phyloP scores from a whole-genome alignment of 805 yeast species.

The Pichia scutulata region DNA sequence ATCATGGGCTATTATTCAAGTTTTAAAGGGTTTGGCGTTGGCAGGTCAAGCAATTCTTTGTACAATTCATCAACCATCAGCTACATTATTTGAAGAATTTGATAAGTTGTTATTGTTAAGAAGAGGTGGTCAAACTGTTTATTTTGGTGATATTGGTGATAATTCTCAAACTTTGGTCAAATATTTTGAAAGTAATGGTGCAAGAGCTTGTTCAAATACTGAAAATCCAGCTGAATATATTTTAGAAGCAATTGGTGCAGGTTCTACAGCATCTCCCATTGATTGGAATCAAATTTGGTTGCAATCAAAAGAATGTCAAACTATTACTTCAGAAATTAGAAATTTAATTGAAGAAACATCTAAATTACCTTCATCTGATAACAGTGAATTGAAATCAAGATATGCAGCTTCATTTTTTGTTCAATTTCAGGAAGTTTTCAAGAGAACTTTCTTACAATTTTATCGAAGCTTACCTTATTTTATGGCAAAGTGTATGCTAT shows the following conservation, averaged over 20 bases:
- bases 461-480: constrained; percentile 45
- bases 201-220: constrained; percentile 49
- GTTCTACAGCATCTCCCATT: constrained; percentile 58
- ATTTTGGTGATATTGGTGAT: constrained; percentile 47
- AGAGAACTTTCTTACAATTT: constrained; percentile 34
- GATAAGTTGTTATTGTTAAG: constrained; percentile 38
- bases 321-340: constrained; percentile 25
- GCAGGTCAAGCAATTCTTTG: constrained; percentile 54
- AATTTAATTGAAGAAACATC: constrained; percentile 18
- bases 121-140: constrained; percentile 47
- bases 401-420: constrained; percentile 42
- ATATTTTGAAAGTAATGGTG: constrained; percentile 51
- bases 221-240: constrained; percentile 78
- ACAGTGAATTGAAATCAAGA: constrained; percentile 13
- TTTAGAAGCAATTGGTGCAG: constrained; percentile 70
- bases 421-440: constrained; percentile 29
- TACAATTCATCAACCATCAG: constrained; percentile 49
- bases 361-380: constrained; percentile 6
- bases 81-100: constrained; percentile 34
- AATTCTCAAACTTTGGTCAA: constrained; percentile 35
- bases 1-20: constrained; percentile 50
- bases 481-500: constrained; percentile 37
- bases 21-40: constrained; percentile 40
- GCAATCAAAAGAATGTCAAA: constrained; percentile 23
- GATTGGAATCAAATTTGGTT: constrained; percentile 65